phyloP scores from a whole-genome alignment of 441 rosid genomes.

The Euphorbia schlechtendalii region DNA sequence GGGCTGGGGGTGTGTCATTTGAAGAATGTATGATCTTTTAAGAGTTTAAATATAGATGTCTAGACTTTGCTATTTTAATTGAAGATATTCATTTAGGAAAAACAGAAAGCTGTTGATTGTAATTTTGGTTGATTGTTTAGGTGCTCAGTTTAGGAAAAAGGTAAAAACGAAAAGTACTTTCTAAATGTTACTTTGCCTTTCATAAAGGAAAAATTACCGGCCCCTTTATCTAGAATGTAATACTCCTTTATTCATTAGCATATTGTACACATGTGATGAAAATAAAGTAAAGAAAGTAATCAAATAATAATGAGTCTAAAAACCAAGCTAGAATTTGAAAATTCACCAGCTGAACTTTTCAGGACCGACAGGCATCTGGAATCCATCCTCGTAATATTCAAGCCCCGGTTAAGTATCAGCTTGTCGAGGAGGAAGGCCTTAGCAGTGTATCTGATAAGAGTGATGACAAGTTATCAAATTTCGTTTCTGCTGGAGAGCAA shows the following conservation, averaged over 20 bases:
- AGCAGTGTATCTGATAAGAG: slow-evolving; percentile 16
- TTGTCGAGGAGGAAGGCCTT: slow-evolving; percentile 22
- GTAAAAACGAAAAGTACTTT: neutral
- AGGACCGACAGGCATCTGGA: slow-evolving; percentile 24
- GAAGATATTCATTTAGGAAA: neutral
- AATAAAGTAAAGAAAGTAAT: neutral
- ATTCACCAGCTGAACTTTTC: slow-evolving; percentile 22
- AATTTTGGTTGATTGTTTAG: neutral
- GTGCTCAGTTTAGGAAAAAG: neutral
- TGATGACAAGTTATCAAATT: slow-evolving; percentile 22
- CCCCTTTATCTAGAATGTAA: neutral
- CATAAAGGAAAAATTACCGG: neutral
- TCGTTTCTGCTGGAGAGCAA: slow-evolving; percentile 23
- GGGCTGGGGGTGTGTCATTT: neutral
- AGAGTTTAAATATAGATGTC: neutral
- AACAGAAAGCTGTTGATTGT: neutral
- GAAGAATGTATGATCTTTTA: neutral
- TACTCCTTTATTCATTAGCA: neutral
- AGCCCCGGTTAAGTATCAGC: slow-evolving; percentile 22
- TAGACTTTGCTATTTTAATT: neutral
- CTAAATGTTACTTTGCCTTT: neutral
- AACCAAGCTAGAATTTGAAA: neutral
- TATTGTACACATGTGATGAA: neutral
- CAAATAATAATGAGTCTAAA: neutral
- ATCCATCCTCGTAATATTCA: slow-evolving; percentile 19